Evolutionary conservation across 2,329 filamentous ascomycete genomes (phyloP).

Genomic region (Hypoxylon sp.): DNA sequence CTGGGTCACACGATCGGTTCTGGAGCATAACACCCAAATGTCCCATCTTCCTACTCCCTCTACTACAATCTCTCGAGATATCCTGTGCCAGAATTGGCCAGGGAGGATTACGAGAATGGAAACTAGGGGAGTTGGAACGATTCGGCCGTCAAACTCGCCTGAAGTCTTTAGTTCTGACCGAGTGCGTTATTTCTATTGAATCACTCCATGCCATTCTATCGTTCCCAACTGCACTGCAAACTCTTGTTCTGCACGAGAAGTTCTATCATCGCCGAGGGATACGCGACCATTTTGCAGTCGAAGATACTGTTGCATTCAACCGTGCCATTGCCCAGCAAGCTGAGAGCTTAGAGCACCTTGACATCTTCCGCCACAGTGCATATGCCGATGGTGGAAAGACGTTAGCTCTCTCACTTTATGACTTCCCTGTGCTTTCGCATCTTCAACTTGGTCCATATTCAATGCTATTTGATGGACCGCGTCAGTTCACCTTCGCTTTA

Average conservation of each 20-base stretch:
- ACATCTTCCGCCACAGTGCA: constrained; percentile 11
- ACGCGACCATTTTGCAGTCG: constrained; percentile 17
- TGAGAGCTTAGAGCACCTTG: constrained; percentile 30
- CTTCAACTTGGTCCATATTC: constrained; percentile 31
- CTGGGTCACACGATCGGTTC: constrained; percentile 5
- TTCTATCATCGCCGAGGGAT: constrained; percentile 17
- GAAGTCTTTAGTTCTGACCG: constrained; percentile 28
- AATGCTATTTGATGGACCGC: not conserved
- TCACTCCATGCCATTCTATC: constrained; percentile 33
- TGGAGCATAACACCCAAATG: constrained; percentile 32
- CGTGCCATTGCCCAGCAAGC: constrained; percentile 37
- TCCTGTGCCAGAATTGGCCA: constrained; percentile 34
- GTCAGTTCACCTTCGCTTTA: constrained; percentile 13
- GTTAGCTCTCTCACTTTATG: constrained; percentile 34
- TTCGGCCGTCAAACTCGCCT: constrained; percentile 31
- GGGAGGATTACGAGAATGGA: not conserved
- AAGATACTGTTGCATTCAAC: constrained; percentile 30
- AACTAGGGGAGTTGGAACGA: constrained; percentile 1
- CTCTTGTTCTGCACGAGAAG: constrained; percentile 27
- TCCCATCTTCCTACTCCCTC: constrained; percentile 38
- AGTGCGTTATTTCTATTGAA: constrained; percentile 29
- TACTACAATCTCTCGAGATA: constrained; percentile 40
- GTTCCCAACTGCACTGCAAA: constrained; percentile 28
- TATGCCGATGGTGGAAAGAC: not conserved
- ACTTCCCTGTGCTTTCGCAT: constrained; percentile 34